A percentile compares a stretch with the other conserved stretches of the same genome.
Evolutionary conservation across 139 green algal species (phyloP).

Genomic region (Haematococcus sp.): DNA sequence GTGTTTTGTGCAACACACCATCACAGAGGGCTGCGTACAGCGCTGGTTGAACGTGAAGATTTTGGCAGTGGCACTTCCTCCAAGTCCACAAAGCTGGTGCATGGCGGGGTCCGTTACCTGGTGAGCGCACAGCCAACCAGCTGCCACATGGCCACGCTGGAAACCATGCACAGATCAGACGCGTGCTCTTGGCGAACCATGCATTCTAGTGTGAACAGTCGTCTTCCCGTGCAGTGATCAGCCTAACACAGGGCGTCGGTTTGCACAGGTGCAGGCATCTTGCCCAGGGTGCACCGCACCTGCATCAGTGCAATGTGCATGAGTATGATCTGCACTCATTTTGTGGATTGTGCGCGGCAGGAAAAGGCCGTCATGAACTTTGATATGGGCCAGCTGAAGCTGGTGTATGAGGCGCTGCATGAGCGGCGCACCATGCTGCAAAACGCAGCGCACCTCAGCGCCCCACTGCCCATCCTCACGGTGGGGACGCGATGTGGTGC

Average conservation of each 20-base stretch:
- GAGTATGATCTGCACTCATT: too few relatives aligned
- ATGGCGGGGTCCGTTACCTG: constrained; percentile 96
- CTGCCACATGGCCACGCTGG: too few relatives aligned
- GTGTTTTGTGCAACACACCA: too few relatives aligned
- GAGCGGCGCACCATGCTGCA: constrained; percentile 81
- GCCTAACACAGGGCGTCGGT: too few relatives aligned
- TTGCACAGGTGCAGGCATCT: too few relatives aligned
- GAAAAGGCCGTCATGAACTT: constrained; percentile 81
- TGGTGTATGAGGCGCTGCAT: constrained; percentile 88
- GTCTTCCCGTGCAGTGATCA: too few relatives aligned
- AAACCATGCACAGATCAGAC: too few relatives aligned
- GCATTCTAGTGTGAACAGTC: too few relatives aligned
- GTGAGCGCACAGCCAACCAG: constrained; percentile 13
- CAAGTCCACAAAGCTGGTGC: constrained; percentile 94
- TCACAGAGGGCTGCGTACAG: constrained; percentile 68
- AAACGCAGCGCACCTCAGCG: constrained; percentile 82
- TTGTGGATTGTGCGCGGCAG: too few relatives aligned
- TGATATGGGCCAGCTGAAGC: constrained; percentile 85
- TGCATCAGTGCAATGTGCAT: too few relatives aligned
- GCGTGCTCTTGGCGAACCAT: too few relatives aligned
- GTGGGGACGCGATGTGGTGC: constrained; percentile 20
- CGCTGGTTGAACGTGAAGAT: constrained; percentile 92
- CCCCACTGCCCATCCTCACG: constrained; percentile 86
- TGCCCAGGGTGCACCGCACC: too few relatives aligned
- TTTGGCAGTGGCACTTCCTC: constrained; percentile 89